Base-by-base conservation (phyloP, 192 early-diverging fungal genomes). In the Coemansia sp. region DNA sequence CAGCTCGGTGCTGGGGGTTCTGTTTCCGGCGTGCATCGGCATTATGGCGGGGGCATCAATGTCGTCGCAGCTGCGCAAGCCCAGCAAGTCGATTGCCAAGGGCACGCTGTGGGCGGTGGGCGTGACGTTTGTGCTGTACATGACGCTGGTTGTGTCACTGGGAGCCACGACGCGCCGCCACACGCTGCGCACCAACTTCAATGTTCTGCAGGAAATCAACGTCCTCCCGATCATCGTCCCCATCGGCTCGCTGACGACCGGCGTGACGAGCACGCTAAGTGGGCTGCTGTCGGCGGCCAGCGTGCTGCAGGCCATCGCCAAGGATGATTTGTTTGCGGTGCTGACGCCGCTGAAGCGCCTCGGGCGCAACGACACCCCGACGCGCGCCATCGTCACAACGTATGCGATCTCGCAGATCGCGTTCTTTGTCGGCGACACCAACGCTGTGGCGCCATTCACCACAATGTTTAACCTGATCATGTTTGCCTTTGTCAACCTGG, bases 11-110 rank as follows among this genome's bases (percentile, higher is more conserved):
- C 86, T 90, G 48, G 84, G 86, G 48, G 80, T 90, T 9, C 73
- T 90, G 23, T 90, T 90, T 67, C 89, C 89, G 0, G 88, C 87
- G 35, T 90, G 89, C 49, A 85, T 84, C 51, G 89, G 88, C 35
- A 85, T 90, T 25, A 83, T 90, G 68, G 87, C 88, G 18, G 89
- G 89, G 21, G 89, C 87, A 0, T 87, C 87, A 23, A 85, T 90
- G 85, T 88, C 87, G n/a, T 87, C 88, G 23, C 81, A 86, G 39
- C 77, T 90, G 52, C 79, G 85, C 60, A 86, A 86, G 61, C 89
- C 89, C 7, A 84, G 85, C 71, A 81, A 86, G 52, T 87, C 88
- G 1, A 90, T 90, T 13, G 88, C 89, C 0, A 79, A 75, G 43
- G 89, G 89, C 63, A 90, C 89, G 7, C 71, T 89, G 53, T 84